Evolutionary conservation across 345 rosid species (phyloP), one percentile per base, ranked within the genome.

Genomic region (Aurinia saxatilis): DNA sequence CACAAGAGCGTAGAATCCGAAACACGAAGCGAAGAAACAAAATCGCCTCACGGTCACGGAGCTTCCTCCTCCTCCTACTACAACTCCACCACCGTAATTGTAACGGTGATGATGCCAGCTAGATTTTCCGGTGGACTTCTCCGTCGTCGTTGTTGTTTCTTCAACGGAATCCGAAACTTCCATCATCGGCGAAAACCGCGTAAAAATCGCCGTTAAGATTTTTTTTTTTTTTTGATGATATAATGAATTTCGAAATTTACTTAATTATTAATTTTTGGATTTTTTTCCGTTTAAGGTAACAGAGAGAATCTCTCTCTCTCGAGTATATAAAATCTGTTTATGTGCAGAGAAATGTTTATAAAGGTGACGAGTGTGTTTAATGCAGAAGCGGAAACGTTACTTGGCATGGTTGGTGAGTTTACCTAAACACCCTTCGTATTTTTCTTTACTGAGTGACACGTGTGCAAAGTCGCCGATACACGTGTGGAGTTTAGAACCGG

Each of bases 1-100:
- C 35, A 87, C 80, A 27, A 86, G 74, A 14, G 81, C 87, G 54
- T 87, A 80, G 36, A 84, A 58, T 8, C 78, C 79, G 47, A 85
- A 82, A 49, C 84, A 81, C 2, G 83, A 71, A 46, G 74, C 57
- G 56, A 85, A 73, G 66, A 86, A 72, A n/a, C 75, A 10, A 10
- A 69, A 34, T 57, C 76, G 70, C 13, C 31, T 21, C 25, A 4
- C n/a, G n/a, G n/a, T 64, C n/a, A 65, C 73, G 42, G n/a, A 36
- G 38, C 49, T 50, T 30, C 65, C 25, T 9, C 58, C 62, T 18
- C 62, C 48, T 10, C 31, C 62, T 21, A 2, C 25, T 21, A 2
- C 25, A 1, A 2, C 61, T 8, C 59, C 66, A 6, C 72, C 59
- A 5, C 64, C 59, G 48, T 45, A 23, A 46, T 19, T 49, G 44